A percentile compares a stretch with the other conserved stretches of the same genome.
Evolutionary conservation across 2,329 filamentous ascomycete species (phyloP).

Genomic region (Elsinoe perseae): DNA sequence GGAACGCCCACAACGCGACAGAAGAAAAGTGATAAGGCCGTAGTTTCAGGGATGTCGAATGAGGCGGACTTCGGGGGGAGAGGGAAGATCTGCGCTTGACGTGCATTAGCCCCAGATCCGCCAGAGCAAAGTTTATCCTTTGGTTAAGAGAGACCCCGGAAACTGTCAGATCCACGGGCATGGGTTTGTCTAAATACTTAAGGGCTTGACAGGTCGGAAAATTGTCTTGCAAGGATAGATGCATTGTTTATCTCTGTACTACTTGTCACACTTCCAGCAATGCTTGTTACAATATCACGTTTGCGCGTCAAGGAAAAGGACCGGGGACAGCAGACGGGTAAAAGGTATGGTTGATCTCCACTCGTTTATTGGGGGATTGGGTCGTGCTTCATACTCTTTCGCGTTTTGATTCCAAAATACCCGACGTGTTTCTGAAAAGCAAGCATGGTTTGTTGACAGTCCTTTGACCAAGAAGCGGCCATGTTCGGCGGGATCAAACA

Average conservation of each 20-base stretch:
- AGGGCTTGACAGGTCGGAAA: neutral
- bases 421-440: constrained; percentile 11
- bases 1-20: neutral
- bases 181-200: neutral
- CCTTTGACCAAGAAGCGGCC: neutral
- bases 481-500: constrained; percentile 10
- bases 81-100: constrained; percentile 6
- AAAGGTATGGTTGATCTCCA: constrained; percentile 7
- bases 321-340: neutral
- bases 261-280: neutral
- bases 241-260: neutral
- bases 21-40: neutral
- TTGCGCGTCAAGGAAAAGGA: neutral
- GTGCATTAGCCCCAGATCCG: constrained; percentile 15
- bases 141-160: neutral
- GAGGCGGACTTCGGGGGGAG: constrained; percentile 2
- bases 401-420: constrained; percentile 8
- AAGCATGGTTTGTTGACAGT: constrained; percentile 12
- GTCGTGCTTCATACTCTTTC: neutral
- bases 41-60: constrained; percentile 5
- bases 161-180: neutral
- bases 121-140: constrained; percentile 4
- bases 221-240: neutral
- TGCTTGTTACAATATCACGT: neutral
- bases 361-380: neutral